Conservation (phyloP, 108 stramenopile species). For the Conticribra weissflogii region DNA sequence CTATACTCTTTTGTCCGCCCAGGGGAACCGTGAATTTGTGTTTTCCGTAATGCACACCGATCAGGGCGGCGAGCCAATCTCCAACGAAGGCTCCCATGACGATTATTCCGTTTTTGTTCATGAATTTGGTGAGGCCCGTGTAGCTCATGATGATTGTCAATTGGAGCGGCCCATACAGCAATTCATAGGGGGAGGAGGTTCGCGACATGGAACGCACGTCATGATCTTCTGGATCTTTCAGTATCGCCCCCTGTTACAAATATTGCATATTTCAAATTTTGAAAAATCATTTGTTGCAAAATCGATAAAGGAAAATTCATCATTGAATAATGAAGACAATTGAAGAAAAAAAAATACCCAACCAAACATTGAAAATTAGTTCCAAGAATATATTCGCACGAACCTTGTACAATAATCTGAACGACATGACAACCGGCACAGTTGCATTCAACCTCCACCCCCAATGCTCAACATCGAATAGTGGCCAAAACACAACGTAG, state of each 20-base stretch:
- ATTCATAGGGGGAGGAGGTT: conserved; percentile 66
- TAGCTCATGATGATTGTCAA: conserved; percentile 60
- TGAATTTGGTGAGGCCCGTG: conserved; percentile 63
- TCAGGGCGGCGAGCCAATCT: conserved; percentile 65
- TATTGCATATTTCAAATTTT: too few relatives aligned
- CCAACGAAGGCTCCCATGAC: conserved; percentile 68
- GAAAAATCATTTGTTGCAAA: not conserved
- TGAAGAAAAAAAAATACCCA: not conserved
- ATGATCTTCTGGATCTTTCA: conserved; percentile 69
- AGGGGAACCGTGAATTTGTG: conserved; percentile 68
- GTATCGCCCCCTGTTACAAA: conserved; percentile 65
- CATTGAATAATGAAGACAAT: not conserved
- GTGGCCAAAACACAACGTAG: conserved; percentile 67
- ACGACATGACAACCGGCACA: conserved; percentile 60
- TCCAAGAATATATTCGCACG: not conserved
- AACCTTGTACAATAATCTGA: conserved; percentile 67
- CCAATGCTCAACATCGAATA: conserved; percentile 64
- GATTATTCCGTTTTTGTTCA: conserved; percentile 52
- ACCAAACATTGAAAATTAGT: not conserved
- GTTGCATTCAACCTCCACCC: conserved; percentile 73
- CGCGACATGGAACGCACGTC: conserved; percentile 70
- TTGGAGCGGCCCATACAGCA: conserved; percentile 76
- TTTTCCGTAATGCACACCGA: conserved; percentile 64
- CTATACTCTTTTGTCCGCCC: conserved; percentile 65
- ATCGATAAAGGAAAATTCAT: not conserved